phyloP scores from a whole-genome alignment of 164 flowering plant genomes.

The Macadamia tetraphylla region DNA sequence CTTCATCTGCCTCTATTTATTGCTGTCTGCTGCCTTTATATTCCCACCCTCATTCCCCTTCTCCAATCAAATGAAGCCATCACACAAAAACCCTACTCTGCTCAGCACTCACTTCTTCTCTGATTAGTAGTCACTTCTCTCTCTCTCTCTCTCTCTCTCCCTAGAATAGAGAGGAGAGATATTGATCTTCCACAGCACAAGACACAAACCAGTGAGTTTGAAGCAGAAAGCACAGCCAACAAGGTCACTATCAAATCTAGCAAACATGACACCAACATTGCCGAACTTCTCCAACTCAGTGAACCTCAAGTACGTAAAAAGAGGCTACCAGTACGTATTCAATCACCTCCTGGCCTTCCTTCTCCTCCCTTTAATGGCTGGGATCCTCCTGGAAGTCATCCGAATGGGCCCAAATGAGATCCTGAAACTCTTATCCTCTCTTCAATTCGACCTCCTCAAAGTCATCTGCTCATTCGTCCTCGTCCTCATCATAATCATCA shows the following conservation, averaged over 20 bases:
- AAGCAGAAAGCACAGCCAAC: no score
- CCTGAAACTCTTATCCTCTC: constrained; percentile 9
- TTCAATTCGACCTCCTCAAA: constrained; percentile 17
- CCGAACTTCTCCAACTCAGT: constrained; percentile 13
- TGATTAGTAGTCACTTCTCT: no score
- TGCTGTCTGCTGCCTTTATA: constrained; percentile 23
- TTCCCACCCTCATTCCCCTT: constrained; percentile 8
- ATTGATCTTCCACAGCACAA: neutral
- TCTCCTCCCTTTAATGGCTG: constrained; percentile 20
- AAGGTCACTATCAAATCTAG: no score
- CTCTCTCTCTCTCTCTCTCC: constrained; percentile 2
- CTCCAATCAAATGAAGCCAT: neutral
- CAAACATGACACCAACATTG: neutral
- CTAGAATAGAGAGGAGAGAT: no score
- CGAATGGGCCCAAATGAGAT: constrained; percentile 21
- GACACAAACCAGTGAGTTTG: no score
- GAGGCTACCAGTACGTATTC: constrained; percentile 27
- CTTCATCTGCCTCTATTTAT: constrained; percentile 33
- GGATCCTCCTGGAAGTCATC: constrained; percentile 7
- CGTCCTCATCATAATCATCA: constrained; percentile 19
- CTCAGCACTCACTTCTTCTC: neutral
- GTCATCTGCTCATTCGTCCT: constrained; percentile 20
- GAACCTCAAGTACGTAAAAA: constrained; percentile 30
- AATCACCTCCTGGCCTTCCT: constrained; percentile 27
- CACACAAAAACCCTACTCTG: neutral